Conservation (phyloP, 768 basidiomycete species). For the Coprinopsis strossmayeri region DNA sequence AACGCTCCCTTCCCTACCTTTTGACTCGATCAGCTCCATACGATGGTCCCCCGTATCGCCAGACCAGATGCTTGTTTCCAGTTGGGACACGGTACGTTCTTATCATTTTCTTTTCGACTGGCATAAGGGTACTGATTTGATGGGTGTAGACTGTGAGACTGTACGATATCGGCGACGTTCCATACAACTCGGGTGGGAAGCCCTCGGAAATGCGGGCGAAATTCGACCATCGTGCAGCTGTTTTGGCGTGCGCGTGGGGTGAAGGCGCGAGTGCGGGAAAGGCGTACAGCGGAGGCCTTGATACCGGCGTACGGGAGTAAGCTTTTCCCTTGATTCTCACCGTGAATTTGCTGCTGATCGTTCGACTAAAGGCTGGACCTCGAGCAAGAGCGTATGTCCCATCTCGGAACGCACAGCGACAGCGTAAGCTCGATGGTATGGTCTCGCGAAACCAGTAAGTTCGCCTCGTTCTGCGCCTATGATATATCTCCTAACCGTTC, state of each 20-base stretch:
- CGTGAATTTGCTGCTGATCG: too few relatives aligned
- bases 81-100: conserved; percentile 74
- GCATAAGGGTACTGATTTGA: not conserved
- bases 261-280: conserved; percentile 37
- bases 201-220: conserved; percentile 57
- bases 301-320: conserved; percentile 77
- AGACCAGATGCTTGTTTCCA: conserved; percentile 72
- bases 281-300: conserved; percentile 84
- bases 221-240: conserved; percentile 84
- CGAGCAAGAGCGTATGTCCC: conserved; percentile 58
- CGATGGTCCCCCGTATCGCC: conserved; percentile 79
- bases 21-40: conserved; percentile 79
- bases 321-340: conserved; percentile 23
- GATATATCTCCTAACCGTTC: not conserved
- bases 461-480: not conserved
- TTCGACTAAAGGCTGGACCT: conserved; percentile 86
- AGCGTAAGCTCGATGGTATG: conserved; percentile 75
- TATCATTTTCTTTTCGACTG: not conserved
- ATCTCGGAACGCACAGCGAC: conserved; percentile 78
- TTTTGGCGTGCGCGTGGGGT: conserved; percentile 76
- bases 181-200: conserved; percentile 41
- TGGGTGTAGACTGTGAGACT: conserved; percentile 30
- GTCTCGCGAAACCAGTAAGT: conserved; percentile 57
- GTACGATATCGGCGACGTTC: conserved; percentile 57
- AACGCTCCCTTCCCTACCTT: conserved; percentile 52